Conservation (phyloP, 139 green algal genomes). For the Chlorella vulgaris region DNA sequence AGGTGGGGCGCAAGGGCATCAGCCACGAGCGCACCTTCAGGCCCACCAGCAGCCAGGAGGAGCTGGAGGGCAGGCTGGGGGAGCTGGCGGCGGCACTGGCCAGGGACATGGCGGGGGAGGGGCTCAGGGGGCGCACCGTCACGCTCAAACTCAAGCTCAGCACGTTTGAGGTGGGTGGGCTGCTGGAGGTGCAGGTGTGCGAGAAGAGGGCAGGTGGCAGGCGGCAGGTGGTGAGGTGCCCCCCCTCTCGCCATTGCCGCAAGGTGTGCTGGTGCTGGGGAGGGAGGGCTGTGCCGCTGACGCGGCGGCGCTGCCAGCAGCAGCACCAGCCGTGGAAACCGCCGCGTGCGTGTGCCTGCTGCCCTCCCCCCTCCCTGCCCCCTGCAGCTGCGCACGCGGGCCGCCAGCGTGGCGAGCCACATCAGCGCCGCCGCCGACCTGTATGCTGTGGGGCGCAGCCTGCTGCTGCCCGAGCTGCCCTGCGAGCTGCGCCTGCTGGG, state of each 20-base stretch:
- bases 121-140: slow-evolving; percentile 75
- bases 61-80: slow-evolving; percentile 68
- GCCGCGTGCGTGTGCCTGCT: background rate
- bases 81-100: slow-evolving; percentile 70
- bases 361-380: background rate
- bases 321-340: background rate
- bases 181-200: background rate
- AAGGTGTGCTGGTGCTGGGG: too few species aligned
- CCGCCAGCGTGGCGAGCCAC: slow-evolving; percentile 67
- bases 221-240: background rate
- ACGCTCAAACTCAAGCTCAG: slow-evolving; percentile 87
- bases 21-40: slow-evolving; percentile 83
- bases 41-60: background rate
- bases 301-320: background rate
- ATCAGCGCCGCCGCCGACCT: slow-evolving; percentile 64
- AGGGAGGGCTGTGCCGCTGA: too few species aligned
- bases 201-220: background rate
- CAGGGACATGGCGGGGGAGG: slow-evolving; percentile 70
- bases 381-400: slow-evolving; percentile 65
- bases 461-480: slow-evolving; percentile 79
- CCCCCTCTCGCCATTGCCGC: background rate
- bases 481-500: slow-evolving; percentile 83
- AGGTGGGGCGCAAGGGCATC: slow-evolving; percentile 82
- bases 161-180: slow-evolving; percentile 64
- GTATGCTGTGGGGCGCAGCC: slow-evolving; percentile 49